A percentile compares a stretch with the other conserved stretches of the same genome.
Conservation (phyloP, 345 rosid species). For the Eucalyptus sideroxylon region DNA sequence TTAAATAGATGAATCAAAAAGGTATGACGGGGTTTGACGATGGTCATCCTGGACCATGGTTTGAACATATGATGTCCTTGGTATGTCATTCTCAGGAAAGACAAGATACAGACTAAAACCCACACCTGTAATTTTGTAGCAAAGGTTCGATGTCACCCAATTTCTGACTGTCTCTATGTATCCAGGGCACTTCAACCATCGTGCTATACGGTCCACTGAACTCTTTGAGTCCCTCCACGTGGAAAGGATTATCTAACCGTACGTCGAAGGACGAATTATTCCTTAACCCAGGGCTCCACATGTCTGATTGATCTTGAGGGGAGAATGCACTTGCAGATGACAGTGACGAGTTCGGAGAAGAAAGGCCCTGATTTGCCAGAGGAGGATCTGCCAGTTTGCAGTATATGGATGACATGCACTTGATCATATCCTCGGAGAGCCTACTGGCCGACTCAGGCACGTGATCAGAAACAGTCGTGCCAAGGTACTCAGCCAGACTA, state of each 20-base stretch:
- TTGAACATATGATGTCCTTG: not conserved
- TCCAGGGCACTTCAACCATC: slow-evolving; percentile 82
- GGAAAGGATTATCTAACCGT: slow-evolving; percentile 74
- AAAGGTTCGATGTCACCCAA: slow-evolving; percentile 65
- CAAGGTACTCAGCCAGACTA: slow-evolving; percentile 94
- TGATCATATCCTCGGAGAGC: slow-evolving; percentile 92
- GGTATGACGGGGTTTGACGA: not conserved
- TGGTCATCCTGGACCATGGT: not conserved
- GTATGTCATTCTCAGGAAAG: not conserved
- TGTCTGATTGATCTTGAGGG: slow-evolving; percentile 57
- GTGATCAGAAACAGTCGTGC: slow-evolving; percentile 82
- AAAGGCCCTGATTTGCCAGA: slow-evolving; percentile 38
- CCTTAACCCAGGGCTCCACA: slow-evolving; percentile 77
- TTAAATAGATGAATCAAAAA: not conserved
- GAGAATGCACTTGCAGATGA: slow-evolving; percentile 68
- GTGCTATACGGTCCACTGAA: slow-evolving; percentile 91
- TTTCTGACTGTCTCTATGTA: slow-evolving; percentile 71
- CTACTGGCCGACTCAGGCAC: slow-evolving; percentile 84
- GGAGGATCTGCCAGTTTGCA: slow-evolving; percentile 93
- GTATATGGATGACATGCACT: slow-evolving; percentile 83
- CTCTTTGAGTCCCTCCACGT: slow-evolving; percentile 77
- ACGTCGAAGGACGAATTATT: slow-evolving; percentile 69
- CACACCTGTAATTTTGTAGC: slow-evolving; percentile 73
- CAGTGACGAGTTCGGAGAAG: slow-evolving; percentile 73
- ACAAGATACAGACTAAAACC: not conserved